These are phyloP conservation scores for Agrocybe praecox DNA, from an alignment of 768 basidiomycete species.

Conservation along the genomic window DNA sequence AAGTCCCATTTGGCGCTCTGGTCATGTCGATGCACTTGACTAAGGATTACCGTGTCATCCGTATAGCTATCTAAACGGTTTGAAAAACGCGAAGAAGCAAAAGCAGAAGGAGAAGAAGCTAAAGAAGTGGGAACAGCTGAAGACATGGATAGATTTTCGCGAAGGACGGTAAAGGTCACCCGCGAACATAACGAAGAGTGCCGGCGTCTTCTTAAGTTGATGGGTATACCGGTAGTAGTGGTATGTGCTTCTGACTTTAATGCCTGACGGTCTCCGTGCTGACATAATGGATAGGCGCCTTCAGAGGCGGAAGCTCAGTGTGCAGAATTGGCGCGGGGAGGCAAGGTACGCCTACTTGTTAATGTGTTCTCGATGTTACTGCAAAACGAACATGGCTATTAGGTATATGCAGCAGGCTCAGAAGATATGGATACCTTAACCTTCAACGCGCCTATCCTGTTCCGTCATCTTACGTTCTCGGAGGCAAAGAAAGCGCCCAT, in stretches of 20 bases:
- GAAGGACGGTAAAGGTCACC: slow-evolving; percentile 94
- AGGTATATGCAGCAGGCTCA: slow-evolving; percentile 97
- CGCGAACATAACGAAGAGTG: slow-evolving; percentile 97
- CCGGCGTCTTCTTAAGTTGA: slow-evolving; percentile 79
- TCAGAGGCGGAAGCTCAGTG: slow-evolving; percentile 99
- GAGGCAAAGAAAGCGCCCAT: slow-evolving; percentile 98
- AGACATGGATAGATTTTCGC: slow-evolving; percentile 87
- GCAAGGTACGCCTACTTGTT: slow-evolving; percentile 57
- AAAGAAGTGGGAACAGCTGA: slow-evolving; percentile 95
- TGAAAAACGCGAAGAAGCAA: slow-evolving; percentile 88
- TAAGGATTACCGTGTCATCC: slow-evolving; percentile 5
- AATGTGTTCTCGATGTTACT: background rate
- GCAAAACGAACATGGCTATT: background rate
- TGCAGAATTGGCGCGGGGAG: slow-evolving; percentile 95
- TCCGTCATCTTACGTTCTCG: slow-evolving; percentile 96
- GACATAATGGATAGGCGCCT: slow-evolving; percentile 68
- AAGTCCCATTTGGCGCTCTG: slow-evolving; percentile 34
- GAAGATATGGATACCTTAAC: slow-evolving; percentile 99
- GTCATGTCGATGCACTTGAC: background rate
- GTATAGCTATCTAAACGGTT: slow-evolving; percentile 93
- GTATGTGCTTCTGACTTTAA: slow-evolving; percentile 46
- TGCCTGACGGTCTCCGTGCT: background rate
- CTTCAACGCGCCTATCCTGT: slow-evolving; percentile 88
- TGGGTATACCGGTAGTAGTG: slow-evolving; percentile 96
- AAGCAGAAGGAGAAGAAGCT: slow-evolving; percentile 93